Evolutionary conservation across 306 rosid species (phyloP), one percentile per base, ranked within the genome.

Genomic region (Cyamopsis tetragonoloba): DNA sequence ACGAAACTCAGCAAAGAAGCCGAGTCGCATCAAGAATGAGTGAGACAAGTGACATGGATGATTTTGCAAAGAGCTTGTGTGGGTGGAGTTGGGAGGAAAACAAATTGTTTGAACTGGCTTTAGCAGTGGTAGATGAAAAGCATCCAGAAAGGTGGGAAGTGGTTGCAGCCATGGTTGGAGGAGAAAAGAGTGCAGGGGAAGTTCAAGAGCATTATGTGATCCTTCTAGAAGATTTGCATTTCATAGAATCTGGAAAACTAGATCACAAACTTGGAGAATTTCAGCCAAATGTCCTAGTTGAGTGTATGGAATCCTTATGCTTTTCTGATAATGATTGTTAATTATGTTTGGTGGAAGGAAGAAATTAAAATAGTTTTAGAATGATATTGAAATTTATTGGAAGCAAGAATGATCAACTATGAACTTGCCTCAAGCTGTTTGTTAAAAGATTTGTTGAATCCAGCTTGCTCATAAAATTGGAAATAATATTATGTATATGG

Each of bases 11-110:
- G n/a, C n/a, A n/a, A n/a, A n/a, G n/a, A n/a, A n/a, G n/a, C n/a
- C n/a, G n/a, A n/a, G n/a, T n/a, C n/a, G n/a, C n/a, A 68, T 68
- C 54, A 10, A 50, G 42, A 15, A 27, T 17, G 19, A 35, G 76
- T 38, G 53, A n/a, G 57, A 48, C 14, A 30, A 18, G 75, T 43
- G 71, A 76, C 24, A 70, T 77, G 81, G 80, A 78, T 72, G 78
- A 35, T 68, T 48, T 73, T 54, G 37, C 76, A 0, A 78, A 68
- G 70, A 74, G 67, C 15, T 34, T 72, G 76, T 24, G 83, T 31
- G 87, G 81, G 18, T 89, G 96, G 95, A 89, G 88, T 79, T 87
- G 95, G 95, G 88, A 89, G 79, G 89, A 89, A 84, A 89, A 87
- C 82, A 89, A 87, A 68, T 68, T 83, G 82, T 89, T 89, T 73